Evolutionary conservation across 305 asterid species (phyloP), one percentile per base, ranked within the genome.

Genomic region (Lippia alba): DNA sequence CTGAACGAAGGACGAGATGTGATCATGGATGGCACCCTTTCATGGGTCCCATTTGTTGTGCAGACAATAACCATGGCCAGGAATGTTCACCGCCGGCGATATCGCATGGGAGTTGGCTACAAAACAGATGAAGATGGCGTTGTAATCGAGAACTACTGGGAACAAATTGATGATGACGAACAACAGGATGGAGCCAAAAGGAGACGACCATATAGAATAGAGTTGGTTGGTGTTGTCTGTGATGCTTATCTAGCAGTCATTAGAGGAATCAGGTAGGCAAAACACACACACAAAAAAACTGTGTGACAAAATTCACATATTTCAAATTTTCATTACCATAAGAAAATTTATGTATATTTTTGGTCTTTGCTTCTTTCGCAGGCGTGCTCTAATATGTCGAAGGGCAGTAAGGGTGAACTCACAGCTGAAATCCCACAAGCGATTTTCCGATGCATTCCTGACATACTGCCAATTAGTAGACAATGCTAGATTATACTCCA

Each of bases 1-100:
- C 91, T 94, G 4, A 94, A 94, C n/a, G 99, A 94, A 80, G 97
- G 99, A 59, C 73, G 97, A 56, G 99, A 94, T 69, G 99, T 94
- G 79, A 94, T 94, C 70, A 94, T 90, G 99, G 99, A 94, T 68
- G 99, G 97, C 39, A 94, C 97, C 3, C 96, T 94, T 58, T 94
- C 97, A 6, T 94, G 97, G 97, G 75, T 90, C 36, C 99, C 99
- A 34, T 94, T 94, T 67, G 96, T 94, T 33, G 90, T 94, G 72
- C 99, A 94, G 69, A 94, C 99, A 14, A 79, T 94, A 80, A 94
- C 94, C 68, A 94, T 94, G 99, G 97, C 97, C 55, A 80, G 99
- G 76, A 89, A 81, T 67, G 97, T 94, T 30, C 99, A 94, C 82
- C 82, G 97, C 2, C 84, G 94, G 5, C 79, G 97, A 49, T 94